A percentile compares a stretch with the other conserved stretches of the same genome.
Evolutionary conservation across 306 rosid genomes (phyloP).

Genomic region (Morella rubra): DNA sequence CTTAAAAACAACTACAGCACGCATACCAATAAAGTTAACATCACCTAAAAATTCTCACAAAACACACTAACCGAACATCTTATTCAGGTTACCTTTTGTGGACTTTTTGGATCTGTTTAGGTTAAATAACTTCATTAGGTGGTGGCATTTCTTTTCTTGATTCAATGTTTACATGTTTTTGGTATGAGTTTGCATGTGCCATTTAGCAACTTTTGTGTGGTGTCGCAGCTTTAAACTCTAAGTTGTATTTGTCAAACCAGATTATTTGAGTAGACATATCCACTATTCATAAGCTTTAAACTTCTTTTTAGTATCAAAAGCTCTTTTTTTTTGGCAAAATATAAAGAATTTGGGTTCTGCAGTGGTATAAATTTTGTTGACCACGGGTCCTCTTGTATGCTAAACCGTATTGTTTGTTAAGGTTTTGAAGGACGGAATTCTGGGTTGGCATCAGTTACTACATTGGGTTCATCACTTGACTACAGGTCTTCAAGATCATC

Average conservation of each 20-base stretch:
- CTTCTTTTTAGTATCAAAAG: neutral
- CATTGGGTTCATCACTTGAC: conserved; percentile 87
- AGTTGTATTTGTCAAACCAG: neutral
- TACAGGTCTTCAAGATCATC: conserved; percentile 75
- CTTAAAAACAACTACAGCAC: no score
- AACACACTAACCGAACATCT: no score
- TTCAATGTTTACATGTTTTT: neutral
- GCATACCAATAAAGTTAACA: no score
- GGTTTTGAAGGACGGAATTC: conserved; percentile 62
- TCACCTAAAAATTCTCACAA: no score
- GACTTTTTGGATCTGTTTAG: neutral
- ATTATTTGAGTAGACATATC: neutral
- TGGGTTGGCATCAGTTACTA: conserved; percentile 63
- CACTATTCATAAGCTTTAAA: neutral
- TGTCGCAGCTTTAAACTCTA: neutral
- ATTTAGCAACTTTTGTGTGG: neutral
- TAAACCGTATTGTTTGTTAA: conserved; percentile 29
- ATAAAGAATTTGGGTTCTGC: conserved; percentile 4
- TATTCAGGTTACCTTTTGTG: neutral
- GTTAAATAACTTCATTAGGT: neutral
- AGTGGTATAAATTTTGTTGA: conserved; percentile 1
- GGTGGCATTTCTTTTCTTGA: neutral
- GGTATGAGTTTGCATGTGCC: neutral
- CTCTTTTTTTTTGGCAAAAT: neutral
- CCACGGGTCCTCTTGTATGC: conserved; percentile 14